These are phyloP conservation scores for Capsella bursapastoris DNA, from an alignment of 345 rosid genomes.

Conservation along the genomic window DNA sequence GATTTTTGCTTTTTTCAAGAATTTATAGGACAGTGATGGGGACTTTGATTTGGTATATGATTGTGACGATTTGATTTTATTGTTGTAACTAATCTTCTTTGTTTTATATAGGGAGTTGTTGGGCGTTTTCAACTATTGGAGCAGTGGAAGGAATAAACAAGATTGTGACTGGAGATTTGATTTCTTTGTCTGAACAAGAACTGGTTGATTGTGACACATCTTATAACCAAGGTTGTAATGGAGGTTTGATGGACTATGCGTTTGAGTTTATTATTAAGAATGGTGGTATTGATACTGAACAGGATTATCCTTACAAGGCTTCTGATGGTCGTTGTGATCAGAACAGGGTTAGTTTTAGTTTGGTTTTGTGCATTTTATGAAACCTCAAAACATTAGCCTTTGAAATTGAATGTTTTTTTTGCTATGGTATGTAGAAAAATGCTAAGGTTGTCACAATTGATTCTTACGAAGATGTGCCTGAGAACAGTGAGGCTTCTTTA, in stretches of 20 bases:
- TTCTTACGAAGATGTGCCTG: slow-evolving; percentile 76
- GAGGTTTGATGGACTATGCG: slow-evolving; percentile 94
- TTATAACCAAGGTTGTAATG: slow-evolving; percentile 86
- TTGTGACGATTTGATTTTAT: not conserved
- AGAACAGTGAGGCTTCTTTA: slow-evolving; percentile 63
- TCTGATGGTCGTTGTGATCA: slow-evolving; percentile 66
- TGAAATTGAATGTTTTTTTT: not conserved
- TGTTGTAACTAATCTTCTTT: slow-evolving; percentile 17
- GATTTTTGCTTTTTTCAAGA: slow-evolving; percentile 15
- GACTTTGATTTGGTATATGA: not conserved
- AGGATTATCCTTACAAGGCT: slow-evolving; percentile 82
- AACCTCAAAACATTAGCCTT: not conserved
- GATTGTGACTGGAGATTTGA: slow-evolving; percentile 77
- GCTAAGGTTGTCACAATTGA: slow-evolving; percentile 81
- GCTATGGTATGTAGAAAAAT: slow-evolving; percentile 60
- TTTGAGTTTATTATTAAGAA: slow-evolving; percentile 87
- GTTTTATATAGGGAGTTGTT: slow-evolving; percentile 74
- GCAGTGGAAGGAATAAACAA: slow-evolving; percentile 94
- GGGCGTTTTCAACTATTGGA: slow-evolving; percentile 93
- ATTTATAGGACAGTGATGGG: slow-evolving; percentile 5
- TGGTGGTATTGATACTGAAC: slow-evolving; percentile 83
- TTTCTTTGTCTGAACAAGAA: slow-evolving; percentile 88
- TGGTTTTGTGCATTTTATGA: not conserved
- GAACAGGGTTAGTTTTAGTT: slow-evolving; percentile 59
- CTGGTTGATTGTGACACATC: slow-evolving; percentile 82